Base-by-base conservation (phyloP, 257 asterid species). In the Knoxia roxburghii region DNA sequence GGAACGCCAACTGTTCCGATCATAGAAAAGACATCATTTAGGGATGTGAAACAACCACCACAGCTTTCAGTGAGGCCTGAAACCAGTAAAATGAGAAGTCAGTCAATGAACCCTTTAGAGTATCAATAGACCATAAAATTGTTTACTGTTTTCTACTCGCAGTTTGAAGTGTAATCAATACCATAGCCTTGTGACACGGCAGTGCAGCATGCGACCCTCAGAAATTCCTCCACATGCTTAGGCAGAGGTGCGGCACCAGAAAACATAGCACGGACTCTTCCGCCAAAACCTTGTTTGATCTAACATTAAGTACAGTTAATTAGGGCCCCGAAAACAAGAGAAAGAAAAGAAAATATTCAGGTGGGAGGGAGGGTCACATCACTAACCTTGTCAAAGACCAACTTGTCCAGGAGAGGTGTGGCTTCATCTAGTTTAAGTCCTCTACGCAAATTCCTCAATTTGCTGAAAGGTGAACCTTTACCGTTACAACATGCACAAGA, bases 171-270 rank as follows among this genome's bases (percentile, higher is more conserved):
- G n/a, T n/a, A 37, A 26, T 61, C 17, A 27, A 27, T 86, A 89
- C 98, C 98, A 68, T 89, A 92, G 76, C 97, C 98, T 77, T 92
- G 98, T 10, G 96, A 87, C 60, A 92, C 61, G 30, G 82, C 79
- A 72, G 87, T 83, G 77, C 98, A 78, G 82, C 97, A 86, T 26
- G 98, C 82, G 43, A 87, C 98, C 75, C 98, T 76, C 56, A 92
- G 79, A 79, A 92, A 92, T 78, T 92, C 98, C 82, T 92, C 97
- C 2, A 92, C 70, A 65, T 89, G 97, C 77, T 72, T 83, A 26
- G 97, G 91, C 68, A 92, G 74, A 18, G 98, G 98, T 39, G 98
- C 98, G 63, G 98, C 98, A 54, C 98, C 98, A 37, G 98, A 82
- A 40, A 89, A 73, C 83, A 92, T 82, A 35, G 88, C 88, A 64